Evolutionary conservation across 495 filamentous ascomycete genomes (phyloP).

Genomic region (Lasiosphaeris hirsuta): DNA sequence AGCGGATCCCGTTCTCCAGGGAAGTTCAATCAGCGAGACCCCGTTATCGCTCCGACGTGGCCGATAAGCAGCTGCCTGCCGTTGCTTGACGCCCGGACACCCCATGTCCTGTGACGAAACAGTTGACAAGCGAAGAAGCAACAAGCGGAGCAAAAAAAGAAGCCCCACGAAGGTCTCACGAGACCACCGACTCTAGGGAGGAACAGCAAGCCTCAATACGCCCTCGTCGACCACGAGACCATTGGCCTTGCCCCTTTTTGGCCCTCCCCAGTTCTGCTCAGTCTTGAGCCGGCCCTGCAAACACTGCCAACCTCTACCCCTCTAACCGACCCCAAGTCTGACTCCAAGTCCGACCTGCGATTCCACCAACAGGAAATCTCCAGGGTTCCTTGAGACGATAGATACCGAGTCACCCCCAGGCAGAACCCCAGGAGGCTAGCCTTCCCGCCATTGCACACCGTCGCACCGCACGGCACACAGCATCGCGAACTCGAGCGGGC

Average conservation of each 20-base stretch:
- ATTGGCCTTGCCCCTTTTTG: too few species aligned
- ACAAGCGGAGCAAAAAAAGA: slow-evolving; percentile 3
- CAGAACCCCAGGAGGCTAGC: too few species aligned
- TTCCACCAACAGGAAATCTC: too few species aligned
- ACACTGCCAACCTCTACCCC: too few species aligned
- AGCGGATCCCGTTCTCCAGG: not conserved
- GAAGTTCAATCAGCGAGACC: not conserved
- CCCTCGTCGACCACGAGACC: slow-evolving; percentile 1
- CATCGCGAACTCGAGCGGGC: not conserved
- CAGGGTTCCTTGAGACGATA: too few species aligned
- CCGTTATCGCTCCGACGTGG: slow-evolving; percentile 11
- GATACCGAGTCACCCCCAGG: too few species aligned
- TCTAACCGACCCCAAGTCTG: too few species aligned
- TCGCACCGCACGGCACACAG: not conserved
- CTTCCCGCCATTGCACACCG: too few species aligned
- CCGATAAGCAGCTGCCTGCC: slow-evolving; percentile 6
- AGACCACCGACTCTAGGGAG: not conserved
- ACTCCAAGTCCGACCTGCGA: too few species aligned
- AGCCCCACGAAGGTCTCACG: slow-evolving; percentile 1
- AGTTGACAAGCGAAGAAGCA: not conserved
- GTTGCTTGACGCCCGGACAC: not conserved
- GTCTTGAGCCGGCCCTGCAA: too few species aligned
- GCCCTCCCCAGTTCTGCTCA: too few species aligned
- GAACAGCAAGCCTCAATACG: not conserved
- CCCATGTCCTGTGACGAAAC: slow-evolving; percentile 11